Base-by-base conservation (phyloP, 2,329 filamentous ascomycete species). In the Calonectria henricotiae region DNA sequence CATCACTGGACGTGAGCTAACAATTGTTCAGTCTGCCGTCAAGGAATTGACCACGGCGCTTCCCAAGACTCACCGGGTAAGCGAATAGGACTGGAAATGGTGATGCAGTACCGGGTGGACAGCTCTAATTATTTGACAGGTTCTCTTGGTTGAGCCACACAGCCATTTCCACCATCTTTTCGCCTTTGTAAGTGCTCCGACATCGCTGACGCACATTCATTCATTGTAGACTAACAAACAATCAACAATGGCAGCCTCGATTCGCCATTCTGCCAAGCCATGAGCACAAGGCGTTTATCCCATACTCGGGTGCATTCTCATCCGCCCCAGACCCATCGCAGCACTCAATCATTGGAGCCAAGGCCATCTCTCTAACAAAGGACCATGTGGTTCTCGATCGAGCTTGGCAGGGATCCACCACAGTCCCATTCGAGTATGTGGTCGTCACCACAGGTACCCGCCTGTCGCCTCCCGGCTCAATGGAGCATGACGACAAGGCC, bases 151-250 rank as follows among this genome's bases (percentile, higher is more conserved):
- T 32, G 87, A 89, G 71, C 85, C 83, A 62, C 86, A 87, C 67
- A 85, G 83, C 9, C 87, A 89, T 76, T 85, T 88, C 69, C 84
- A 88, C 67, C 86, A 85, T 64, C 79, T 83, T 0, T 89, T 86
- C n/a, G 76, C 76, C 5, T 87, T 89, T 70, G 76, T 78, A 43
- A 70, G 76, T 71, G 2, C n/a, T 3, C 15, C n/a, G 12, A 47
- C 25, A 5, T 8, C 44, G 17, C 62, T 32, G 20, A 20, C 20
- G 20, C 20, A 20, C 30, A 12, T 41, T 25, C 46, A 67, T 20
- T 20, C 61, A 15, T 5, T 32, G 3, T 27, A 30, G 1, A 58
- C 62, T 23, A 54, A 55, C 30, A 65, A 6, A 39, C 0, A 20
- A 20, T 20, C 20, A 20, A 20, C 20, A 20, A 20, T 20, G 20